Percentiles rank a stretch among this genome's conserved stretches.
phyloP scores from a whole-genome alignment of 306 rosid genomes.

The Prosopis cineraria region DNA sequence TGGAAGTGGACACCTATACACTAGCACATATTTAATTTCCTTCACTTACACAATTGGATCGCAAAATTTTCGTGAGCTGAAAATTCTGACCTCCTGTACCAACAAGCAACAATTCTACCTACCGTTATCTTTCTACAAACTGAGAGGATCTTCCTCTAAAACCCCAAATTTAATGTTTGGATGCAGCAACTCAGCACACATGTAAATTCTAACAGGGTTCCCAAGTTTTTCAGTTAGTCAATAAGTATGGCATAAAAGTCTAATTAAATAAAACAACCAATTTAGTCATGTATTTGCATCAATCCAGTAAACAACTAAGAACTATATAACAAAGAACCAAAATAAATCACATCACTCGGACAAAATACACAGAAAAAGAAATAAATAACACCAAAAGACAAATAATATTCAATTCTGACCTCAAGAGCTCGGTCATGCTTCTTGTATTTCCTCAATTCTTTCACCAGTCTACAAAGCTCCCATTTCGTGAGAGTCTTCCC shows the following conservation, averaged over 20 bases:
- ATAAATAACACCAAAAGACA: not conserved
- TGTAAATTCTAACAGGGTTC: not conserved
- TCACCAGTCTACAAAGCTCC: constrained; percentile 77
- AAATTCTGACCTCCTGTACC: not conserved
- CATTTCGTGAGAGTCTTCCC: constrained; percentile 70
- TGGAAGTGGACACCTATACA: not conserved
- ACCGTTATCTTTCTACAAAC: not conserved
- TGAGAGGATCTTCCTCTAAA: not conserved
- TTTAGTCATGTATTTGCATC: not conserved
- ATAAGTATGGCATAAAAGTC: not conserved
- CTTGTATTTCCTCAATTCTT: constrained; percentile 77
- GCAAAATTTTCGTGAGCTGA: not conserved
- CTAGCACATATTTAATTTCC: not conserved
- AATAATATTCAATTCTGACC: constrained; percentile 40
- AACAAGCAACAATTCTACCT: not conserved
- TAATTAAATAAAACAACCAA: not conserved
- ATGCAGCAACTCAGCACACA: not conserved
- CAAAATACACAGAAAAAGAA: not conserved
- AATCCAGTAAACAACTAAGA: not conserved
- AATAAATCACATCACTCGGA: not conserved
- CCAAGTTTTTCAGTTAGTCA: not conserved
- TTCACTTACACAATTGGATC: not conserved
- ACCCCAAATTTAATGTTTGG: not conserved
- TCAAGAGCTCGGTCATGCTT: constrained; percentile 67
- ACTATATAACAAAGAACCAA: not conserved